phyloP scores from a whole-genome alignment of 1,284 basidiomycete genomes.

The Spongiforma sp. region DNA sequence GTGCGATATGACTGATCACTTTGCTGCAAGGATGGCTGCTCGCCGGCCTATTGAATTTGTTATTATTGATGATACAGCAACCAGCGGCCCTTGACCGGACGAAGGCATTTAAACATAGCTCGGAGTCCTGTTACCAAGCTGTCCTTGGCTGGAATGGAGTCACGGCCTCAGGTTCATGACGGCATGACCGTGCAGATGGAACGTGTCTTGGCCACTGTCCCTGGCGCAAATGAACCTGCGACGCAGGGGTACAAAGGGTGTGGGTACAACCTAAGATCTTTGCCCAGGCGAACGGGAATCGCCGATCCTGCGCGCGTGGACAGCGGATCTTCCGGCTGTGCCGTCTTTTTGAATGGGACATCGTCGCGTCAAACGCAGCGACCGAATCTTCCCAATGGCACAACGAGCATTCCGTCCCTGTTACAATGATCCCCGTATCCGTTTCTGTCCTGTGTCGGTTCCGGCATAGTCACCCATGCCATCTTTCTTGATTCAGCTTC shows the following conservation, averaged over 20 bases:
- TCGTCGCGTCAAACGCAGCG: constrained; percentile 15
- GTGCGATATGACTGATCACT: too few relatives aligned
- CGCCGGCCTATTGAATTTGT: too few relatives aligned
- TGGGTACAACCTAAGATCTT: neutral
- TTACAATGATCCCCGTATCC: constrained; percentile 23
- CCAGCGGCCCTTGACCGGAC: too few relatives aligned
- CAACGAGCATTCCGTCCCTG: constrained; percentile 19
- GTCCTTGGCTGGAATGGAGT: neutral
- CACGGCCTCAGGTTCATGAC: neutral
- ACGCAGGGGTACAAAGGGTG: constrained; percentile 10
- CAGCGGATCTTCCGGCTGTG: constrained; percentile 35
- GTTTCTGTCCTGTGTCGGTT: constrained; percentile 35
- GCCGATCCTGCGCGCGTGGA: constrained; percentile 18
- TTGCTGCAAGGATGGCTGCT: too few relatives aligned
- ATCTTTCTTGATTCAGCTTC: constrained; percentile 30
- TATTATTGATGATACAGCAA: too few relatives aligned
- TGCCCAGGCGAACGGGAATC: constrained; percentile 14
- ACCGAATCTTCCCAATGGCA: constrained; percentile 18
- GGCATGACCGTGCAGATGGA: constrained; percentile 2
- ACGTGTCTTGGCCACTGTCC: constrained; percentile 6
- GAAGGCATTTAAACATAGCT: constrained; percentile 2
- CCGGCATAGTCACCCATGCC: constrained; percentile 28
- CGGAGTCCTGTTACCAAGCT: constrained; percentile 3
- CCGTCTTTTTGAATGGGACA: neutral
- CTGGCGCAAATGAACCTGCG: constrained; percentile 16